Conservation (phyloP, 2,329 filamentous ascomycete species). For the Drechmeria coniospora region DNA sequence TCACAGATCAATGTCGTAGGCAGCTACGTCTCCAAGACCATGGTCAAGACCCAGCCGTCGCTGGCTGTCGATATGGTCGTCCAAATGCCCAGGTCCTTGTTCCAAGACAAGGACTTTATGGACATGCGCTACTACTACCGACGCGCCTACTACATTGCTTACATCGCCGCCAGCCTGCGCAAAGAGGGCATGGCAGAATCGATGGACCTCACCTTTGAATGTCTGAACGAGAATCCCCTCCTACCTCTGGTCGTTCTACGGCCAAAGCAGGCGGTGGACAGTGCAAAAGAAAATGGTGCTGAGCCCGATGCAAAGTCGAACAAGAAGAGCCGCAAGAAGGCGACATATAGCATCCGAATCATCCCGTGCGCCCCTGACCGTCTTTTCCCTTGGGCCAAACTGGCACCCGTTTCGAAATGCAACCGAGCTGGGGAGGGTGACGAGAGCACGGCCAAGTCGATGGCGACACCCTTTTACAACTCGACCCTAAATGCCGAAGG, state of each 20-base stretch:
- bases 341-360: constrained; percentile 52
- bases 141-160: constrained; percentile 78
- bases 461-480: constrained; percentile 75
- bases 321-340: constrained; percentile 13
- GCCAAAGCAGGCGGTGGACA: constrained; percentile 15
- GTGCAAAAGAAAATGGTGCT: constrained; percentile 6
- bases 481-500: constrained; percentile 67
- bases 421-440: constrained; percentile 40
- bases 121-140: constrained; percentile 93
- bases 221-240: constrained; percentile 58
- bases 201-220: constrained; percentile 46
- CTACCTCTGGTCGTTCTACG: constrained; percentile 48
- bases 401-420: constrained; percentile 54
- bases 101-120: constrained; percentile 89
- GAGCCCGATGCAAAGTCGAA: constrained; percentile 6
- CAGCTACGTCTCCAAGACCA: constrained; percentile 66
- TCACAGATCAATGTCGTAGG: constrained; percentile 73
- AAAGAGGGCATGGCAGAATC: constrained; percentile 31
- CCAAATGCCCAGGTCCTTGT: constrained; percentile 64
- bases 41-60: constrained; percentile 44
- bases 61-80: constrained; percentile 69
- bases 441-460: constrained; percentile 23
- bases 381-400: constrained; percentile 56
- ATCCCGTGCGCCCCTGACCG: constrained; percentile 57
- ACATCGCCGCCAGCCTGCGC: constrained; percentile 56